Conservation (phyloP, 1,284 basidiomycete genomes). For the Thelephora terrestris region DNA sequence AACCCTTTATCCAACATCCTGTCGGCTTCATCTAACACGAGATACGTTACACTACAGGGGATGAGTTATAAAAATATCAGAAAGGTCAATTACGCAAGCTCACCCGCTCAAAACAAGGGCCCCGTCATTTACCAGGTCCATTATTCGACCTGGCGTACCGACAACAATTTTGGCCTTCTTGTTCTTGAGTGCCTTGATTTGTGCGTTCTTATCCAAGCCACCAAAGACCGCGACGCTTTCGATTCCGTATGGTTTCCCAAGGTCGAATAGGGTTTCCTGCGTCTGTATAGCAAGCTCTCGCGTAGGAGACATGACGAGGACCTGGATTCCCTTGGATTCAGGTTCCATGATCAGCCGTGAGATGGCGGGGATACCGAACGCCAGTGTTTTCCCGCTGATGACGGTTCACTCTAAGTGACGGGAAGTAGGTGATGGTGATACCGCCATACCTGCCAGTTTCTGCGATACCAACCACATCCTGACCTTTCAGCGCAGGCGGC, state of each 20-base stretch:
- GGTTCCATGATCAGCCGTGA: slow-evolving; percentile 46
- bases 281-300: slow-evolving; percentile 94
- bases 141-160: slow-evolving; percentile 88
- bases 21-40: slow-evolving; percentile 97
- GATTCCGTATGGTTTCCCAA: slow-evolving; percentile 74
- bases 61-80: background rate
- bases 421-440: background rate
- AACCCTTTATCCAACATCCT: slow-evolving; percentile 98
- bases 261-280: slow-evolving; percentile 71
- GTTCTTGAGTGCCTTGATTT: slow-evolving; percentile 54
- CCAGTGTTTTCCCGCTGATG: slow-evolving; percentile 86
- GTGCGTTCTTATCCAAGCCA: slow-evolving; percentile 82
- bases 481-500: slow-evolving; percentile 77
- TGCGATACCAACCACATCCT: slow-evolving; percentile 92
- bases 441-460: slow-evolving; percentile 78
- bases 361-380: slow-evolving; percentile 90
- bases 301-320: slow-evolving; percentile 88
- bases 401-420: slow-evolving; percentile 4
- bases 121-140: slow-evolving; percentile 85
- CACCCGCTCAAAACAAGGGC: slow-evolving; percentile 72
- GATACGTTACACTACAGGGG: slow-evolving; percentile 63
- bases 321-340: slow-evolving; percentile 41
- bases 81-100: slow-evolving; percentile 18
- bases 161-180: slow-evolving; percentile 61
- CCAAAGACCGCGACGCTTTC: slow-evolving; percentile 86